Base-by-base conservation (phyloP, 2,329 filamentous ascomycete genomes). In the Clonostachys byssicola region DNA sequence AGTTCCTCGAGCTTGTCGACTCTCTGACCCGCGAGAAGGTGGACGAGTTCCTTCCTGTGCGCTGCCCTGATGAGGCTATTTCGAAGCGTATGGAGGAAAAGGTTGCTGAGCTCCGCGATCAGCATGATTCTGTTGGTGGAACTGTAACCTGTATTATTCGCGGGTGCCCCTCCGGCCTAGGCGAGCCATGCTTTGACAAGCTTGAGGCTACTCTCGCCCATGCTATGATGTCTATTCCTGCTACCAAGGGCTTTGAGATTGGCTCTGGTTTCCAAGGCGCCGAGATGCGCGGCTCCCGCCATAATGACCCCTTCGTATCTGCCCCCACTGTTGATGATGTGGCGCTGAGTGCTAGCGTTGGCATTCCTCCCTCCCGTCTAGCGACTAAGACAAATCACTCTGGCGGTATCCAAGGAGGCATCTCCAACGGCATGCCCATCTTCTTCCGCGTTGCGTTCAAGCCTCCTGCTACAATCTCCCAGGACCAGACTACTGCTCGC, bases 381-480 rank as follows among this genome's bases (percentile, higher is more conserved):
- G 86, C 84, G 9, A 96, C 92, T 47, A 88, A 87, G 73, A 96
- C 92, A 23, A 97, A 97, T 75, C 91, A 96, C 75, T 92, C 87
- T 3, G 92, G 92, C 12, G 94, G 92, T 53, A 89, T 97, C 56
- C 92, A 97, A 72, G 94, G 92, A 40, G 92, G 92, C 45, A 97
- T 97, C 68, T 86, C 88, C 44, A 97, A 97, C 67, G 94, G 92
- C 49, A 89, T 89, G 36, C 86, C 85, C 49, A 90, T 97, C 71
- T 97, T 94, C 78, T 97, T 97, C 81, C 84, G 88, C 44, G 86
- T 96, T 6, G 92, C 83, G 14, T 97, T 97, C 82, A 97, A 97
- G 78, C 89, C 92, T 10, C 85, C 92, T 4, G 92, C 92, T 33
- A 97, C 94, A 4, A 97, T 97, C 62, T 86, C 89, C 42, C 87